Percentiles rank a stretch among this genome's conserved stretches.
These are phyloP conservation scores for Calocybe cyanea DNA, from an alignment of 768 basidiomycete species.

Conservation along the genomic window DNA sequence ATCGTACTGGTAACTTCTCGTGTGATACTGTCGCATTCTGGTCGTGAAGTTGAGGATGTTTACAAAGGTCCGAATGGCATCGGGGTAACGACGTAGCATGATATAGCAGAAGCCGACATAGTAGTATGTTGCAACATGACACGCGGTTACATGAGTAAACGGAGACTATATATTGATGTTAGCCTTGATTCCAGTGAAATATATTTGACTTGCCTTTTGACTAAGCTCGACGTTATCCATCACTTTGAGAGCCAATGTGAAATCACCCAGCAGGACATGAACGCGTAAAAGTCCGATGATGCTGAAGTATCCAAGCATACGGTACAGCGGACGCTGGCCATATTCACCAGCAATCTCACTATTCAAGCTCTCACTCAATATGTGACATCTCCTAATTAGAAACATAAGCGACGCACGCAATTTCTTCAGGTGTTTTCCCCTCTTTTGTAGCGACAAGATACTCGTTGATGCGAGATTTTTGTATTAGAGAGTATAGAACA, in stretches of 20 bases:
- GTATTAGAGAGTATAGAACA: slow-evolving; percentile 96
- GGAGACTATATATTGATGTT: slow-evolving; percentile 52
- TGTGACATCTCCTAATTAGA: background rate
- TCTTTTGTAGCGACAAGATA: slow-evolving; percentile 80
- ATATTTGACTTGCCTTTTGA: slow-evolving; percentile 58
- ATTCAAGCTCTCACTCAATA: slow-evolving; percentile 4
- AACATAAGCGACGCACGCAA: slow-evolving; percentile 54
- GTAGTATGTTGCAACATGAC: slow-evolving; percentile 92
- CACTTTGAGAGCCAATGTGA: slow-evolving; percentile 89
- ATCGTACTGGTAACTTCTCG: slow-evolving; percentile 93
- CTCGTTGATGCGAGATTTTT: slow-evolving; percentile 95
- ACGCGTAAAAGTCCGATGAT: slow-evolving; percentile 93
- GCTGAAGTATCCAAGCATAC: slow-evolving; percentile 96
- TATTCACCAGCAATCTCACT: slow-evolving; percentile 91
- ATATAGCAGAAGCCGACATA: slow-evolving; percentile 97
- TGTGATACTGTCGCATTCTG: slow-evolving; percentile 96
- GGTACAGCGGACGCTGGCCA: slow-evolving; percentile 84
- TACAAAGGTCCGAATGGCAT: slow-evolving; percentile 92
- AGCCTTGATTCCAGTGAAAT: slow-evolving; percentile 5
- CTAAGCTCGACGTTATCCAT: slow-evolving; percentile 93
- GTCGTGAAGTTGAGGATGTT: slow-evolving; percentile 93
- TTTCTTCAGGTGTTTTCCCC: slow-evolving; percentile 79
- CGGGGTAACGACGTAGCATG: slow-evolving; percentile 90
- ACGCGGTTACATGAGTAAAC: slow-evolving; percentile 94
- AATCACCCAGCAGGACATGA: slow-evolving; percentile 94